These are phyloP conservation scores for Neopestalotiopsis clavispora DNA, from an alignment of 2,329 filamentous ascomycete species.

Conservation along the genomic window DNA sequence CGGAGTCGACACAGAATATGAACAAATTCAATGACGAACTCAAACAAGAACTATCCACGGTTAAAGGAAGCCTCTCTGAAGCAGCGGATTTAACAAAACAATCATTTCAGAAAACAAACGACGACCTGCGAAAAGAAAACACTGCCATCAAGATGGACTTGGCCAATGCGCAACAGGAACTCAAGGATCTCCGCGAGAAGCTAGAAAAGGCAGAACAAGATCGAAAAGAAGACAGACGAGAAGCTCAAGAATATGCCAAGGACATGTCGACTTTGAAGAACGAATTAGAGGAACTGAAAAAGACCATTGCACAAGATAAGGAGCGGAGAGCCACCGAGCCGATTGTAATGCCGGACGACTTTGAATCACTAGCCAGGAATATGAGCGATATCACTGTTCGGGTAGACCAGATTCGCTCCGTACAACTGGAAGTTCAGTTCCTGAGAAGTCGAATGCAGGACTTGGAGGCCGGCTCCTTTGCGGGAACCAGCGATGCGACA, in stretches of 20 bases:
- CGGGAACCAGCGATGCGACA: neutral
- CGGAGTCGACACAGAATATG: neutral
- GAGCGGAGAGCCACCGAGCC: slow-evolving; percentile 21
- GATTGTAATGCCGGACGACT: slow-evolving; percentile 36
- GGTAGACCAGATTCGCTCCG: neutral
- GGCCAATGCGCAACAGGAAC: neutral
- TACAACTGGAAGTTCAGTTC: neutral
- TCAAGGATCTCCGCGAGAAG: neutral
- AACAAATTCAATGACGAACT: neutral
- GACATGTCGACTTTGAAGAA: slow-evolving; percentile 27
- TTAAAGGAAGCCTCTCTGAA: neutral
- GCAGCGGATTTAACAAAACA: neutral
- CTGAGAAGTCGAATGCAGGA: slow-evolving; percentile 1
- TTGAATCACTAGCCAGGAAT: slow-evolving; percentile 43
- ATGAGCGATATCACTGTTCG: slow-evolving; percentile 4
- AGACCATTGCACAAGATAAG: slow-evolving; percentile 34
- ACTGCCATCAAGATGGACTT: neutral
- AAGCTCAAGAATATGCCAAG: neutral
- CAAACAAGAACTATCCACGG: neutral
- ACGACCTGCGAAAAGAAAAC: neutral
- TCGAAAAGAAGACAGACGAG: neutral
- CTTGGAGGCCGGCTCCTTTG: neutral
- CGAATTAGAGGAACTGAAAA: slow-evolving; percentile 38
- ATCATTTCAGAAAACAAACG: neutral
- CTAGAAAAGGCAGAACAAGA: neutral